These are phyloP conservation scores for Halophytophthora batemanensis DNA, from an alignment of 352 stramenopile genomes.

Conservation along the genomic window DNA sequence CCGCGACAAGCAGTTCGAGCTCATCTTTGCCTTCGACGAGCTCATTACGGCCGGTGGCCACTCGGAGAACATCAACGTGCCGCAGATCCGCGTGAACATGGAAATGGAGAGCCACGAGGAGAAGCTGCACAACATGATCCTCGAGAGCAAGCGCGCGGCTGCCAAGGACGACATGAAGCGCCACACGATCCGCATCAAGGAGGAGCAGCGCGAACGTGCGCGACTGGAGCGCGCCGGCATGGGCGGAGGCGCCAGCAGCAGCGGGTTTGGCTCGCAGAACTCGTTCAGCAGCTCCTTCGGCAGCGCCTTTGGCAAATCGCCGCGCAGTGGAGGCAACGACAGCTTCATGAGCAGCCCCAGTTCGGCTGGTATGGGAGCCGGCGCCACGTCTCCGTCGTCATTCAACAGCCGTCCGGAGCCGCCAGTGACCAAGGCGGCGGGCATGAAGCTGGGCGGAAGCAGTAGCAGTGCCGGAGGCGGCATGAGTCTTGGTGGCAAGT, in stretches of 20 bases:
- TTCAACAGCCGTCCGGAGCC: conserved; percentile 51
- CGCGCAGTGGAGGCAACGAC: conserved; percentile 38
- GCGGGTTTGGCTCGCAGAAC: conserved; percentile 65
- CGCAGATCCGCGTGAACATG: conserved; percentile 96
- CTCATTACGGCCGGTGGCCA: conserved; percentile 97
- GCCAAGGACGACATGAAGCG: conserved; percentile 90
- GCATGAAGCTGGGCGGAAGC: conserved; percentile 69
- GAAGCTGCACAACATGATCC: conserved; percentile 98
- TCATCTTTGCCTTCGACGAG: conserved; percentile 99
- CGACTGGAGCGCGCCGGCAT: conserved; percentile 73
- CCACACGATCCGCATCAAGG: conserved; percentile 84
- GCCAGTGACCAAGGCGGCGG: conserved; percentile 49
- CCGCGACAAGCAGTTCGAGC: conserved; percentile 96
- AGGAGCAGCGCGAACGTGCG: conserved; percentile 82
- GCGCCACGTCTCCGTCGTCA: conserved; percentile 65
- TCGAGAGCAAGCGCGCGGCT: conserved; percentile 92
- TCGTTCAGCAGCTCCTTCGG: conserved; percentile 73
- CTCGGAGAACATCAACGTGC: conserved; percentile 94
- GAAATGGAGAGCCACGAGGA: conserved; percentile 99
- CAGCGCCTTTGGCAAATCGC: conserved; percentile 64
- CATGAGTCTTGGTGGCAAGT: conserved; percentile 29
- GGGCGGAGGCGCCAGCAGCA: conserved; percentile 44
- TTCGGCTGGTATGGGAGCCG: conserved; percentile 12
- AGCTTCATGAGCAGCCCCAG: conserved; percentile 40
- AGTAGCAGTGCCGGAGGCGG: conserved; percentile 29